These are phyloP conservation scores for Quercus variabilis DNA, from an alignment of 306 rosid genomes.

Conservation along the genomic window DNA sequence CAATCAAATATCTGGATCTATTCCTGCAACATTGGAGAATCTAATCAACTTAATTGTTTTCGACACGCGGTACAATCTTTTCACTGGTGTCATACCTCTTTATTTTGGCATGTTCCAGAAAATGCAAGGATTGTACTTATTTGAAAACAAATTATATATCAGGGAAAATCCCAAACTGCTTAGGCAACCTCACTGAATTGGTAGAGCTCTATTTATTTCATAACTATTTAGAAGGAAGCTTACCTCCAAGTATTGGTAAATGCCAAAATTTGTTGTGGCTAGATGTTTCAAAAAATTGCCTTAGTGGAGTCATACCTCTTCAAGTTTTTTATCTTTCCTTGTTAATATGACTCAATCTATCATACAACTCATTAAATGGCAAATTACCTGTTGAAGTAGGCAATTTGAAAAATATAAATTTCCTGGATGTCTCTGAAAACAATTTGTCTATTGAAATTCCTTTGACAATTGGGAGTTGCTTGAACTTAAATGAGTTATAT, in stretches of 20 bases:
- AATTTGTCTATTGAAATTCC: constrained; percentile 26
- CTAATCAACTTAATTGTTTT: too few relatives aligned
- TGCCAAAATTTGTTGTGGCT: not conserved
- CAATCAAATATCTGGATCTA: too few relatives aligned
- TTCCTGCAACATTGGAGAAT: too few relatives aligned
- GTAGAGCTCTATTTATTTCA: not conserved
- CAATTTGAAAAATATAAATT: not conserved
- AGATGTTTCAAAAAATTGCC: not conserved
- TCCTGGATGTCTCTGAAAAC: constrained; percentile 25
- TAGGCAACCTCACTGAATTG: constrained; percentile 32
- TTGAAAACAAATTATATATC: constrained; percentile 16
- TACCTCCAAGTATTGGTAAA: constrained; percentile 20
- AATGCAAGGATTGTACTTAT: not conserved
- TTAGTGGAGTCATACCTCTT: constrained; percentile 30
- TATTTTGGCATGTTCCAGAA: constrained; percentile 18
- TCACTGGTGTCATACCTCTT: constrained; percentile 21
- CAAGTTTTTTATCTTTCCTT: not conserved
- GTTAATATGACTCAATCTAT: constrained; percentile 10
- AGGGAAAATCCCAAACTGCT: constrained; percentile 13
- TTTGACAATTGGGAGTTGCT: constrained; percentile 13
- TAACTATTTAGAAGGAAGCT: constrained; percentile 29
- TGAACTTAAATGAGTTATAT: not conserved
- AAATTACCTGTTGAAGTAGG: constrained; percentile 17
- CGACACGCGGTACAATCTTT: not conserved
- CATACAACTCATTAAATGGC: constrained; percentile 24